Evolutionary conservation across 164 flowering plant genomes (phyloP), one percentile per base, ranked within the genome.

Genomic region (Houttuynia cordata): DNA sequence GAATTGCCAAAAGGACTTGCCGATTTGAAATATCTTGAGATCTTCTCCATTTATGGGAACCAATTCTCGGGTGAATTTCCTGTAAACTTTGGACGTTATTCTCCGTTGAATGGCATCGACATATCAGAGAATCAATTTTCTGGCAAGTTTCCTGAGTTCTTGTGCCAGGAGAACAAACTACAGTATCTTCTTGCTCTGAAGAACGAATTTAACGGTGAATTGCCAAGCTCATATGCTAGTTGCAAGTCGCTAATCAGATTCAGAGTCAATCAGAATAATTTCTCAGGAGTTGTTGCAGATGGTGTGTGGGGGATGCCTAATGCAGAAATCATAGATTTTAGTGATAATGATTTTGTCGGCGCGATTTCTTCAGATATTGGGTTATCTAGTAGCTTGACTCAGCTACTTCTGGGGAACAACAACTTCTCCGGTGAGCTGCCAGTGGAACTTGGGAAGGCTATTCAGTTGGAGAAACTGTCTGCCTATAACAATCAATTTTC

Each of bases 101-200:
- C 99, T 0, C 88, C 84, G 0, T 57, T 93, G 60, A 53, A 42
- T 12, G 78, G 77, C 40, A 57, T 93, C 7, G 99, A 93, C 76
- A 81, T 93, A 68, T 93, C 99, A 0, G 97, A 93, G 65, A 93
- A 93, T 67, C 66, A 72, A 34, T 91, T 93, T 51, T 75, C 97
- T 0, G 99, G 99, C 53, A 57, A 20, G 3, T 86, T 93, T 45
- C 99, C 97, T 0, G 66, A 69, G 53, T 85, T 71, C 80, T 73
- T 93, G 61, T 93, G 99, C 64, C 74, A 75, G 55, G 75, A 58
- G 45, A 69, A 67, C 37, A 76, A 59, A 10, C 64, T 93, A 17
- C 63, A 58, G 64, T 62, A 56, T 61, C 77, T 93, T 70, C 95
- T 90, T 53, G 89, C 92, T 21, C 47, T 93, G 60, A 75, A 59